A percentile compares a stretch with the other conserved stretches of the same genome.
Conservation (phyloP, 1,284 basidiomycete genomes). For the Boletus mariae region DNA sequence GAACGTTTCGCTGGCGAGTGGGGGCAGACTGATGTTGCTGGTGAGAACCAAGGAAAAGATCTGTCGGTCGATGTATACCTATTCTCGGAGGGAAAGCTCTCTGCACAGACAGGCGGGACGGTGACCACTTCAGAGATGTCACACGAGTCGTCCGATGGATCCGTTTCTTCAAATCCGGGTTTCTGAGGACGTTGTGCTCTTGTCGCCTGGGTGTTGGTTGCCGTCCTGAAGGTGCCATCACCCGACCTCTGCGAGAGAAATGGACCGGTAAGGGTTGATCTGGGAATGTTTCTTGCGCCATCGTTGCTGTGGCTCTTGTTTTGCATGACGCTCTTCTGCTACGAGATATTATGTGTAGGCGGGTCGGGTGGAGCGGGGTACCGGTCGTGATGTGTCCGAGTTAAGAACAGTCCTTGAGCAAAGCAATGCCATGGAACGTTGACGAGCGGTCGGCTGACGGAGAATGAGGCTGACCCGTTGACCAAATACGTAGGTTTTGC, state of each 20-base stretch:
- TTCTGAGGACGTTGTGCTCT: background rate
- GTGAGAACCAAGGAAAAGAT: slow-evolving; percentile 1
- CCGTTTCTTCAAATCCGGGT: background rate
- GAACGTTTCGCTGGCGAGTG: slow-evolving; percentile 32
- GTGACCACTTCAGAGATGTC: slow-evolving; percentile 11
- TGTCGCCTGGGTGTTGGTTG: background rate
- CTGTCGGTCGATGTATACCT: slow-evolving; percentile 14
- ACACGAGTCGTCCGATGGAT: slow-evolving; percentile 1
- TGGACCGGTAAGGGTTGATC: background rate
- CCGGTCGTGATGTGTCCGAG: no score
- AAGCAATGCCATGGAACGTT: background rate
- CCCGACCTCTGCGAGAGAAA: background rate
- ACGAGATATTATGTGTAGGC: no score
- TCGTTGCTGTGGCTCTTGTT: background rate
- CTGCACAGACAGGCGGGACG: background rate
- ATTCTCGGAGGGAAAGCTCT: background rate
- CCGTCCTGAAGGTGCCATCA: background rate
- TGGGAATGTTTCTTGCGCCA: background rate
- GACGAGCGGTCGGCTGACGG: slow-evolving; percentile 3
- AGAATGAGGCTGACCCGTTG: background rate
- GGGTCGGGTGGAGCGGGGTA: no score
- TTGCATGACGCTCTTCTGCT: background rate
- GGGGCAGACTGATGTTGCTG: slow-evolving; percentile 13
- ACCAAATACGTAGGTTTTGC: no score
- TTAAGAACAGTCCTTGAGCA: background rate